Conservation (phyloP, 768 basidiomycete genomes). For the Rhodotorula graminis region DNA sequence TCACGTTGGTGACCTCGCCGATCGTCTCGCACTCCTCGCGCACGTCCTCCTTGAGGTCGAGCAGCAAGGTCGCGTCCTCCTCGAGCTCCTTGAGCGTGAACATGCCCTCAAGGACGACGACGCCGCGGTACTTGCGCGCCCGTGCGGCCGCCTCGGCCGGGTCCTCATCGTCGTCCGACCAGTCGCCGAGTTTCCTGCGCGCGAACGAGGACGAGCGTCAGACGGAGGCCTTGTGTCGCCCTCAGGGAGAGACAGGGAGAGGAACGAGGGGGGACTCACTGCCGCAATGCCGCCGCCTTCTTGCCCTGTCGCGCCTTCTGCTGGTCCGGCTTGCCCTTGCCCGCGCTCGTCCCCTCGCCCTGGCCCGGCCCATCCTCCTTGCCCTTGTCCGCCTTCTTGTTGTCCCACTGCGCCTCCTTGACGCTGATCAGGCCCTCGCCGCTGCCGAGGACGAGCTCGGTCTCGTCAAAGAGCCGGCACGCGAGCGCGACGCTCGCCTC, state of each 20-base stretch:
- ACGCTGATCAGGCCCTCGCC: conserved; percentile 68
- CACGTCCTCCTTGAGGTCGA: conserved; percentile 94
- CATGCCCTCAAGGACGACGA: conserved; percentile 94
- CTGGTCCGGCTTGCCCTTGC: conserved; percentile 54
- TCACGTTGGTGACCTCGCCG: conserved; percentile 92
- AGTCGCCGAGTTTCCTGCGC: conserved; percentile 78
- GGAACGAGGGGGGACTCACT: conserved; percentile 55
- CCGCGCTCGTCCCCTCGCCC: conserved; percentile 35
- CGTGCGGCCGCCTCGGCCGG: conserved; percentile 33
- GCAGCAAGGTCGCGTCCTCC: conserved; percentile 72
- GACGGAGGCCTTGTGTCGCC: no score
- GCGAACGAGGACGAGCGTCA: no score
- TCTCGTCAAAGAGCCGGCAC: conserved; percentile 78
- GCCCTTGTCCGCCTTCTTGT: conserved; percentile 55
- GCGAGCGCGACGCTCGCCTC: conserved; percentile 89
- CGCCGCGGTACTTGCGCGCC: conserved; percentile 58
- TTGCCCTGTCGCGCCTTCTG: conserved; percentile 72
- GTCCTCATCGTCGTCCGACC: conserved; percentile 86
- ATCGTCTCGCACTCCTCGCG: conserved; percentile 83
- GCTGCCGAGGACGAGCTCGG: conserved; percentile 79
- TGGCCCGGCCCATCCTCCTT: conserved; percentile 17
- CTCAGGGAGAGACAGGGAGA: no score
- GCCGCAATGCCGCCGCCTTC: conserved; percentile 79
- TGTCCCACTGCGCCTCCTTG: conserved; percentile 68
- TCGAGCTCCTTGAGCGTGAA: conserved; percentile 81